These are phyloP conservation scores for Trametes punicea DNA, from an alignment of 768 basidiomycete genomes.

Conservation along the genomic window DNA sequence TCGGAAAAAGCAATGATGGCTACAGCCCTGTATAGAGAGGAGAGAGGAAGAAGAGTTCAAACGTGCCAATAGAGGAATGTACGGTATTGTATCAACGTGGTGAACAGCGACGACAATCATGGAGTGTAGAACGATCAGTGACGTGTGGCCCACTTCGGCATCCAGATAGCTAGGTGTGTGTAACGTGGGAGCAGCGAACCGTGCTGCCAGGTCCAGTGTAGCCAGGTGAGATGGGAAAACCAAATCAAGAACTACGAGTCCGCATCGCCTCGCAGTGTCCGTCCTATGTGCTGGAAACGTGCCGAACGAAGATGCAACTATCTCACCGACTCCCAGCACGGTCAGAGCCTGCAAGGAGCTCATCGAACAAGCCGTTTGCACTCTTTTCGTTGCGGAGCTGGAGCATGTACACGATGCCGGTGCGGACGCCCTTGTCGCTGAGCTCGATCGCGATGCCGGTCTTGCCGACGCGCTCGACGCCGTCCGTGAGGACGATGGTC, in stretches of 20 bases:
- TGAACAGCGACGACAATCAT: slow-evolving; percentile 11
- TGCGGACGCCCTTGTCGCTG: slow-evolving; percentile 86
- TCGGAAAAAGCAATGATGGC: slow-evolving; percentile 13
- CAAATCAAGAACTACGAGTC: not conserved
- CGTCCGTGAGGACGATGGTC: slow-evolving; percentile 93
- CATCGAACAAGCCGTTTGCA: slow-evolving; percentile 81
- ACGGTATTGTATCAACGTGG: slow-evolving; percentile 3
- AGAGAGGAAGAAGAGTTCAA: not conserved
- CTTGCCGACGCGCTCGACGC: slow-evolving; percentile 97
- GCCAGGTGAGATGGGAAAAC: not conserved
- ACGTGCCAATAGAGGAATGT: slow-evolving; percentile 19
- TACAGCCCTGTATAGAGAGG: slow-evolving; percentile 12
- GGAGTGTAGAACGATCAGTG: slow-evolving; percentile 9
- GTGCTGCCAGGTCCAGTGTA: not conserved
- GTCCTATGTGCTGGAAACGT: not conserved
- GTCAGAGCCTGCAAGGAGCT: slow-evolving; percentile 84
- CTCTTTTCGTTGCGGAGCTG: slow-evolving; percentile 88
- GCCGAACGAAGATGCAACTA: not conserved
- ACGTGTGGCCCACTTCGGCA: not conserved
- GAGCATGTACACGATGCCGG: slow-evolving; percentile 96
- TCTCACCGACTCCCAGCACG: slow-evolving; percentile 40
- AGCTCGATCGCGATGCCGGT: slow-evolving; percentile 97
- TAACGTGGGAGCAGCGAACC: not conserved
- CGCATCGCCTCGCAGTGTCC: slow-evolving; percentile 6
- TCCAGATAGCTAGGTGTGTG: slow-evolving; percentile 8